phyloP scores from a whole-genome alignment of 2,329 filamentous ascomycete species.

The Cladophialophora chaetospira region DNA sequence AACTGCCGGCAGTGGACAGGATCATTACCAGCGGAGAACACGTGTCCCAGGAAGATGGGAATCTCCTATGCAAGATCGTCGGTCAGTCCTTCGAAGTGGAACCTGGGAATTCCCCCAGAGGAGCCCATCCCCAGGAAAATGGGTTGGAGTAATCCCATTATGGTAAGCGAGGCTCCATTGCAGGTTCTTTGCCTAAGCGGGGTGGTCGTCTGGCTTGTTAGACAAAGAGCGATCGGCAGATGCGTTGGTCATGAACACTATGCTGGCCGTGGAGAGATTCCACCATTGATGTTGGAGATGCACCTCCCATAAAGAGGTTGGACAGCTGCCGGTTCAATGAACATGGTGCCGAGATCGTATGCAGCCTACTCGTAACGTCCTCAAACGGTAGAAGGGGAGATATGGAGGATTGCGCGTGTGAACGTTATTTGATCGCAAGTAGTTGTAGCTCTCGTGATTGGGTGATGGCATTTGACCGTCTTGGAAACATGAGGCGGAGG shows the following conservation, averaged over 20 bases:
- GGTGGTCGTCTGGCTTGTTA: neutral
- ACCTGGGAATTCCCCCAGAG: conserved; percentile 17
- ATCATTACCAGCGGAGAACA: neutral
- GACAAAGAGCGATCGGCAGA: neutral
- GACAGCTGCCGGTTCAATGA: neutral
- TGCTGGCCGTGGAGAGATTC: neutral
- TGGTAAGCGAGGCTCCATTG: neutral
- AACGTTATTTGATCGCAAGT: neutral
- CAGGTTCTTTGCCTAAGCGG: neutral
- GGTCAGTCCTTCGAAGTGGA: neutral
- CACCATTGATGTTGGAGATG: neutral
- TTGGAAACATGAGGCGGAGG: conserved; percentile 2
- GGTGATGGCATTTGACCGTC: neutral
- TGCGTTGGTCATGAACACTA: neutral
- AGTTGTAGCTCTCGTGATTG: conserved; percentile 8
- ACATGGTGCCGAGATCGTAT: neutral
- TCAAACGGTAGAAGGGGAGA: neutral
- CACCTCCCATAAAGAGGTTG: neutral
- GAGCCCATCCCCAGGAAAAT: neutral
- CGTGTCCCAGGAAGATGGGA: neutral
- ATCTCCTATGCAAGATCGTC: neutral
- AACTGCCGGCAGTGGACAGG: conserved; percentile 14
- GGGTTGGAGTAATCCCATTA: neutral
- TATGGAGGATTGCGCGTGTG: neutral
- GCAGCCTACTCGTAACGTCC: neutral